phyloP scores from a whole-genome alignment of 1,284 basidiomycete species.

The Phaffia rhodozyma region DNA sequence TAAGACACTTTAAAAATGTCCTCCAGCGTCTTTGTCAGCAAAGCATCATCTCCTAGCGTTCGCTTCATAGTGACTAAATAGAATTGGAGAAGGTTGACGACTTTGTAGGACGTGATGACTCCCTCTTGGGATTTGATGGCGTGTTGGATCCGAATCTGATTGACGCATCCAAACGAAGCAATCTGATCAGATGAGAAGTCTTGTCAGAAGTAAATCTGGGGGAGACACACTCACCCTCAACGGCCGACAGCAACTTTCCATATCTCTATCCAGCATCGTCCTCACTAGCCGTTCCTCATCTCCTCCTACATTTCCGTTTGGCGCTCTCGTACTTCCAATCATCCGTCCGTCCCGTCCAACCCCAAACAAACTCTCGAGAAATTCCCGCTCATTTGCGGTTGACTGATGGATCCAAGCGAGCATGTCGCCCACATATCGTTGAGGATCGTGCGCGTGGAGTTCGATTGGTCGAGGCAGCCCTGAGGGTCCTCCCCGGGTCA shows the following conservation, averaged over 20 bases:
- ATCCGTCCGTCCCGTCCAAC: constrained; percentile 53
- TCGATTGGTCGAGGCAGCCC: constrained; percentile 88
- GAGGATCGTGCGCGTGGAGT: constrained; percentile 89
- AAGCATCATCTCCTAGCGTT: constrained; percentile 71
- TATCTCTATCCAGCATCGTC: constrained; percentile 66
- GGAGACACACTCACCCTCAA: constrained; percentile 48
- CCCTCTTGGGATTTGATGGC: constrained; percentile 87
- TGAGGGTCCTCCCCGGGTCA: constrained; percentile 78
- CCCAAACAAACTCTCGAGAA: constrained; percentile 71
- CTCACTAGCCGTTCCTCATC: constrained; percentile 69
- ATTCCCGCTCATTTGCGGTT: constrained; percentile 87
- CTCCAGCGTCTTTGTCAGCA: constrained; percentile 60
- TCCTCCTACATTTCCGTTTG: constrained; percentile 27
- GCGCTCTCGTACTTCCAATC: constrained; percentile 55
- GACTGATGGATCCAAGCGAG: constrained; percentile 96
- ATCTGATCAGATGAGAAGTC: background rate
- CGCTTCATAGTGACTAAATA: constrained; percentile 84
- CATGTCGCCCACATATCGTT: constrained; percentile 95
- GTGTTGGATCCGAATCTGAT: constrained; percentile 75
- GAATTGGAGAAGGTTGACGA: constrained; percentile 88
- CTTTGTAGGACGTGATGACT: constrained; percentile 77
- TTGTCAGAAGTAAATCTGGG: background rate
- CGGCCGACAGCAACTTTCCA: constrained; percentile 75
- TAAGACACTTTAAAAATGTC: constrained; percentile 73
- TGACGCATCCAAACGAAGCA: constrained; percentile 7